Evolutionary conservation across 441 rosid species (phyloP).

Genomic region (Raphanus hybrid): DNA sequence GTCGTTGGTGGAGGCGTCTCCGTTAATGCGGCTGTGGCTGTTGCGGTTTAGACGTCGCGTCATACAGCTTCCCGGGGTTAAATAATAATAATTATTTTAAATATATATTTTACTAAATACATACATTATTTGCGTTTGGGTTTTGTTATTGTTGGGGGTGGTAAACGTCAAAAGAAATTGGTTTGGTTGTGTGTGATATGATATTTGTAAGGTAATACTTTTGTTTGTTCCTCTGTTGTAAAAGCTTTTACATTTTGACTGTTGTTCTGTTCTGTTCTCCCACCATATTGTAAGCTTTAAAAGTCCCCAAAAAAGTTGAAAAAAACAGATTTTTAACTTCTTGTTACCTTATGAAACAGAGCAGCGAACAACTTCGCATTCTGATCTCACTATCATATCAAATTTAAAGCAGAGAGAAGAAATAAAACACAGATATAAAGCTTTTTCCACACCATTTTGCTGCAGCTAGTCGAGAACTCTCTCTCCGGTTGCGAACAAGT

Average conservation of each 20-base stretch:
- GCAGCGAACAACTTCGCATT: conserved; percentile 18
- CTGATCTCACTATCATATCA: conserved; percentile 23
- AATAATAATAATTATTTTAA: conserved; percentile 16
- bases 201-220: conserved; percentile 32
- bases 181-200: conserved; percentile 28
- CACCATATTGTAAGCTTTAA: conserved; percentile 30
- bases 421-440: background rate
- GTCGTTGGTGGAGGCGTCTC: conserved; percentile 16
- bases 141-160: conserved; percentile 28
- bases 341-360: conserved; percentile 27
- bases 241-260: conserved; percentile 36
- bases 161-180: conserved; percentile 22
- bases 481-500: conserved; percentile 93
- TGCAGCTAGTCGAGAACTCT: conserved; percentile 71
- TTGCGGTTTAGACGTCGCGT: conserved; percentile 33
- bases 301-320: conserved; percentile 19
- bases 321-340: background rate
- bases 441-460: conserved; percentile 11
- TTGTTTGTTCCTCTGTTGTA: conserved; percentile 21
- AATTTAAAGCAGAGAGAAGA: conserved; percentile 2
- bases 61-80: background rate
- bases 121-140: conserved; percentile 36
- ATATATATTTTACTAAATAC: conserved; percentile 1
- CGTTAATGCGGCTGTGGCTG: conserved; percentile 24
- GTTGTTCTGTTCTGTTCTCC: background rate